Percentiles rank a stretch among this genome's conserved stretches.
Conservation (phyloP, 495 filamentous ascomycete species). For the Echria macrotheca region DNA sequence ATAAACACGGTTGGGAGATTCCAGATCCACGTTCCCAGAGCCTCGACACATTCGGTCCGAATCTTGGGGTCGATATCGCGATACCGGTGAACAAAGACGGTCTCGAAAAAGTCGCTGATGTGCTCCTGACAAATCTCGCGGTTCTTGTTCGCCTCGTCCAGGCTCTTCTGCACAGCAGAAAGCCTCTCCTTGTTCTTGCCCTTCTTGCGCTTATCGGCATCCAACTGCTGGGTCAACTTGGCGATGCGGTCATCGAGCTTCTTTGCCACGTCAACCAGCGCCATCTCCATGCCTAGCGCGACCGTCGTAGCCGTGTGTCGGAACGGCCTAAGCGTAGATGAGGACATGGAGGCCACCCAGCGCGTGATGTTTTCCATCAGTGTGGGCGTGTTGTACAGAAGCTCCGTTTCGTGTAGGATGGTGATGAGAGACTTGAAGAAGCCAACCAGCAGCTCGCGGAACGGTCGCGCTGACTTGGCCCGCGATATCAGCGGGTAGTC, state of each 20-base stretch:
- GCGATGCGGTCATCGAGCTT: conserved; percentile 59
- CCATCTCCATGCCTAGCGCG: conserved; percentile 65
- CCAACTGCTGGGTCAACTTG: conserved; percentile 75
- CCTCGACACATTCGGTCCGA: conserved; percentile 74
- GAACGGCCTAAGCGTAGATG: conserved; percentile 76
- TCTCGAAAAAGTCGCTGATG: conserved; percentile 78
- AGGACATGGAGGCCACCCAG: conserved; percentile 85
- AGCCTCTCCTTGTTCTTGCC: conserved; percentile 52
- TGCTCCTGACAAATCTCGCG: conserved; percentile 58
- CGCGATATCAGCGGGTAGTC: conserved; percentile 93
- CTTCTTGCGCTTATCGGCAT: conserved; percentile 72
- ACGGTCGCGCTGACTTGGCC: conserved; percentile 62
- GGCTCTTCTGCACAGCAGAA: conserved; percentile 57
- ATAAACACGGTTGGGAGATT: conserved; percentile 80
- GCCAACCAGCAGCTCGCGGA: conserved; percentile 66
- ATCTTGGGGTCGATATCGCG: conserved; percentile 88
- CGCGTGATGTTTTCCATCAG: conserved; percentile 79
- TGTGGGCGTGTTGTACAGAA: conserved; percentile 66
- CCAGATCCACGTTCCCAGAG: conserved; percentile 81
- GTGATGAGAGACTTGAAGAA: conserved; percentile 73
- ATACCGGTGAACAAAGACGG: conserved; percentile 90
- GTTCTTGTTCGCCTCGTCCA: conserved; percentile 61
- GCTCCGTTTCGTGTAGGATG: conserved; percentile 65
- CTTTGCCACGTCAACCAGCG: conserved; percentile 64
- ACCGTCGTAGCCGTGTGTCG: conserved; percentile 86